These are phyloP conservation scores for Xylaria cubensis DNA, from an alignment of 495 filamentous ascomycete species.

Conservation along the genomic window DNA sequence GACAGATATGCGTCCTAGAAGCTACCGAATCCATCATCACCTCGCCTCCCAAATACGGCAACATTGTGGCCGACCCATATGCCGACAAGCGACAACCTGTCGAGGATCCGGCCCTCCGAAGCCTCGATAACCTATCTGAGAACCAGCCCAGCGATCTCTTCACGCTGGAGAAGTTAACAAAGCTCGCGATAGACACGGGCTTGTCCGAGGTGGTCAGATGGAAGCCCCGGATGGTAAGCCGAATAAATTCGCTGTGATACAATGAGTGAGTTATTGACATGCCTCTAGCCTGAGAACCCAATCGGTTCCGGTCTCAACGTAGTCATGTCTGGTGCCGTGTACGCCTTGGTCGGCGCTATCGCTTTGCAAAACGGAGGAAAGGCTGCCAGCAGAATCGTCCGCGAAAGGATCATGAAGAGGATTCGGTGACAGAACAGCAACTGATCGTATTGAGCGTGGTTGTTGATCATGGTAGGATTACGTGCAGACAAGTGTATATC, in stretches of 20 bases:
- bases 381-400: constrained; percentile 73
- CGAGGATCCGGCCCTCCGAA: constrained; percentile 72
- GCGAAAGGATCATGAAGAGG: constrained; percentile 73
- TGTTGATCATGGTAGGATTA: constrained; percentile 28
- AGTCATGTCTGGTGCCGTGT: constrained; percentile 77
- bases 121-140: constrained; percentile 69
- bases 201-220: constrained; percentile 79
- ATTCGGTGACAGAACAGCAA: constrained; percentile 33
- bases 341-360: constrained; percentile 86
- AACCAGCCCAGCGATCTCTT: constrained; percentile 62
- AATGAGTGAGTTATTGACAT: constrained; percentile 27
- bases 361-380: constrained; percentile 84
- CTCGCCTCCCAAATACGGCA: constrained; percentile 38
- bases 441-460: not conserved
- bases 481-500: constrained; percentile 35
- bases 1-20: constrained; percentile 81
- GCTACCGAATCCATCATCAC: constrained; percentile 72
- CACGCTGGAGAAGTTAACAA: constrained; percentile 64
- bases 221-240: constrained; percentile 79
- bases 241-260: not conserved
- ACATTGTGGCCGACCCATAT: constrained; percentile 46
- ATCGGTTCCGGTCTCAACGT: constrained; percentile 70
- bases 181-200: constrained; percentile 72
- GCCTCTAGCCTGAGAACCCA: constrained; percentile 71
- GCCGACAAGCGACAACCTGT: constrained; percentile 67